Evolutionary conservation across 306 rosid species (phyloP), one percentile per base, ranked within the genome.

Genomic region (Ammopiptanthus mongolicus): DNA sequence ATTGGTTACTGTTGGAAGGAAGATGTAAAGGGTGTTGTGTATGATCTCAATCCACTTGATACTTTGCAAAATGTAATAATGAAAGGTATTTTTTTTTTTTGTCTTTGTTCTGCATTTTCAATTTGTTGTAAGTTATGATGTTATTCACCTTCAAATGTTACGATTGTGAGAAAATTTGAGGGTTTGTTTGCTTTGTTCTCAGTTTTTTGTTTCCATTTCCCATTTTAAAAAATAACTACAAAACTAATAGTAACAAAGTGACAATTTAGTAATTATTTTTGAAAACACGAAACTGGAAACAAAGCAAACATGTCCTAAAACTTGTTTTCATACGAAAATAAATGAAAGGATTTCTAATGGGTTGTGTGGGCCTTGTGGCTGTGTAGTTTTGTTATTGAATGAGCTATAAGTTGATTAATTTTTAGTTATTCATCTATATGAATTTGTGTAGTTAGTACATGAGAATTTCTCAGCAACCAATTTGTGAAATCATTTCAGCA

Each of bases 1-100:
- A 83, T 86, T 39, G 94, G 91, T 39, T 89, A 86, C 75, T 86
- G 92, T 67, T 81, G 87, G 69, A 89, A 86, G 42, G 65, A 73
- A 51, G 88, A 84, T 74, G 50, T 84, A 5, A 83, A 80, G 51
- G 92, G 91, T 13, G 65, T 86, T 51, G 89, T 89, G 39, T 89
- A 87, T 81, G 92, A 91, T 63, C 64, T 91, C 37, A 79, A 82
- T 66, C 82, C 90, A 44, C 51, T 77, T 80, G 88, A 80, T 55
- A 84, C 85, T 59, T 51, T 89, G 78, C 85, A 85, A 14, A 83
- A 80, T 75, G 21, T 86, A 46, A 78, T 76, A 22, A 57, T 52
- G 21, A 83, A 75, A 89, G 91, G 95, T 91, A 84, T 23, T 29
- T 17, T 6, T 25, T 23, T 29, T 17, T 6, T 25, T 60, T 52